A percentile compares a stretch with the other conserved stretches of the same genome.
Evolutionary conservation across 2,329 filamentous ascomycete genomes (phyloP).

Genomic region (Diplodia corticola): DNA sequence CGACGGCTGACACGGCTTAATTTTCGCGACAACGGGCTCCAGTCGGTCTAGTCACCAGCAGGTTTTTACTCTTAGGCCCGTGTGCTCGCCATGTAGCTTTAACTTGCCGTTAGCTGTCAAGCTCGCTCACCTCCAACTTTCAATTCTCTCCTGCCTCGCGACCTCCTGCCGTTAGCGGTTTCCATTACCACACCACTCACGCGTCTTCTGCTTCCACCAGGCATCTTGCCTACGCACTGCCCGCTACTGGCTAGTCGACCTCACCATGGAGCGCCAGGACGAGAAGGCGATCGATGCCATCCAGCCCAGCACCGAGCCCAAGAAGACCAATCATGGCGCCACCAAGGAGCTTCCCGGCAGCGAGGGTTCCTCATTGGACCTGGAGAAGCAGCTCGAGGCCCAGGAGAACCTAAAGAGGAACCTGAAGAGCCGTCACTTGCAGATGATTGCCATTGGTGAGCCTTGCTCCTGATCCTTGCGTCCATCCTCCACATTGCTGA

Average conservation of each 20-base stretch:
- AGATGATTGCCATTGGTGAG: conserved; percentile 43
- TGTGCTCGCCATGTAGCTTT: conserved; percentile 18
- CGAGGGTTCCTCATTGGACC: conserved; percentile 27
- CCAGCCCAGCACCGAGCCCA: neutral
- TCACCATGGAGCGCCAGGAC: conserved; percentile 16
- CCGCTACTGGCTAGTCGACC: conserved; percentile 3
- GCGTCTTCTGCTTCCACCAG: neutral
- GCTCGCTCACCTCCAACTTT: neutral
- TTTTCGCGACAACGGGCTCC: conserved; percentile 1
- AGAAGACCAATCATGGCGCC: conserved; percentile 7
- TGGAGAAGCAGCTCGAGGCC: conserved; percentile 38
- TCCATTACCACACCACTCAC: conserved; percentile 20
- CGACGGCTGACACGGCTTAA: conserved; percentile 18
- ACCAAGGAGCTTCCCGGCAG: conserved; percentile 17
- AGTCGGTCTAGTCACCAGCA: conserved; percentile 4
- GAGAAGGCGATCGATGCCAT: conserved; percentile 21
- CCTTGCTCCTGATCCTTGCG: conserved; percentile 20
- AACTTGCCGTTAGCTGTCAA: conserved; percentile 19
- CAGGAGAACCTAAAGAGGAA: conserved; percentile 36
- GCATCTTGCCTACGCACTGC: neutral
- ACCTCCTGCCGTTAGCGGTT: conserved; percentile 20
- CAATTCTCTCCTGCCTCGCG: neutral
- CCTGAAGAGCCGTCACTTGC: conserved; percentile 40
- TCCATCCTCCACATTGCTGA: conserved; percentile 4
- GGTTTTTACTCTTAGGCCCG: conserved; percentile 17